These are phyloP conservation scores for Berkeleyomyces rouxiae DNA, from an alignment of 2,329 filamentous ascomycete genomes.

Conservation along the genomic window DNA sequence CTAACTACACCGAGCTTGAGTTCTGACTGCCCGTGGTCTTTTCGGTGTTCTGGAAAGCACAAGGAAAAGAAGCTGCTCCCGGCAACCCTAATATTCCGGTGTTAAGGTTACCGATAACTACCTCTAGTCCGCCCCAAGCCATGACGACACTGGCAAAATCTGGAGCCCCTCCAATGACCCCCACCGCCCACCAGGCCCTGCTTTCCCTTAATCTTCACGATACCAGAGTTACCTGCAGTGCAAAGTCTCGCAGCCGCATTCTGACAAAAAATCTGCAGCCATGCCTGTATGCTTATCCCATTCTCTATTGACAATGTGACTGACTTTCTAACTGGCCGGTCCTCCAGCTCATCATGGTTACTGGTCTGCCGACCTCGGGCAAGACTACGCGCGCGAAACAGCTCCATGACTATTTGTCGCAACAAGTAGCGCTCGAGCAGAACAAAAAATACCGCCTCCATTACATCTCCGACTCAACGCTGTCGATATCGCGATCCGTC, in stretches of 20 bases:
- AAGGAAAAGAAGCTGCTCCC: not conserved
- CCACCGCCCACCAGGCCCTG: not conserved
- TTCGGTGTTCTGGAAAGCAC: too few relatives aligned
- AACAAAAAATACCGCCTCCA: slow-evolving; percentile 45
- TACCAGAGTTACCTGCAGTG: too few relatives aligned
- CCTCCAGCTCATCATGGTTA: slow-evolving; percentile 46
- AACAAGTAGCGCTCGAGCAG: slow-evolving; percentile 30
- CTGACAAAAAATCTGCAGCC: not conserved
- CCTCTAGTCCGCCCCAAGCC: not conserved
- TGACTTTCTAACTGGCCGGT: not conserved
- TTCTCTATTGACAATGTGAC: slow-evolving; percentile 4
- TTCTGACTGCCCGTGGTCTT: too few relatives aligned
- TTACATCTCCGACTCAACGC: slow-evolving; percentile 55
- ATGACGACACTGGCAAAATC: not conserved
- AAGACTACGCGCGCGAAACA: slow-evolving; percentile 51
- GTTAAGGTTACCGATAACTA: not conserved
- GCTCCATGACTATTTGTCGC: slow-evolving; percentile 45
- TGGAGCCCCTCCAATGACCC: slow-evolving; percentile 2
- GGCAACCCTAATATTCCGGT: not conserved
- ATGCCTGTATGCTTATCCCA: not conserved
- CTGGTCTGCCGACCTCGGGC: slow-evolving; percentile 50
- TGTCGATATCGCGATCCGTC: slow-evolving; percentile 51
- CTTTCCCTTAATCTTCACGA: not conserved
- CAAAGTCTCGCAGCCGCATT: too few relatives aligned
- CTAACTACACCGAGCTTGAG: too few relatives aligned